Percentiles rank a stretch among this genome's conserved stretches.
These are phyloP conservation scores for Cinchona pubescens DNA, from an alignment of 257 asterid species.

Conservation along the genomic window DNA sequence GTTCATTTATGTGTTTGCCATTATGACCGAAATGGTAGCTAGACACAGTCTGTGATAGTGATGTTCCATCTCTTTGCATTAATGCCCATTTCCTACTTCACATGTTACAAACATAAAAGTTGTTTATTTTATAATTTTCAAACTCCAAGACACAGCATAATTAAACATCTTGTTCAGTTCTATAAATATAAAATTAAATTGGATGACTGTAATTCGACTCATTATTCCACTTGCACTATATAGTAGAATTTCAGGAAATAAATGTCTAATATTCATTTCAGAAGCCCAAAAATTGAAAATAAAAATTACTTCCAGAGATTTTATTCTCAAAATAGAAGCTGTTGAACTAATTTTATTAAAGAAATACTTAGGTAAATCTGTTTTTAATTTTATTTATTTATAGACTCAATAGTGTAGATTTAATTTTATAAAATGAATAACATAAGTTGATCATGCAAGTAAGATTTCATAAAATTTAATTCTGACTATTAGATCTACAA, in stretches of 20 bases:
- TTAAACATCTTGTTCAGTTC: neutral
- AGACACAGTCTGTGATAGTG: neutral
- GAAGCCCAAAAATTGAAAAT: neutral
- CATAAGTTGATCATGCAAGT: too few relatives aligned
- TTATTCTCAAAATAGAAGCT: neutral
- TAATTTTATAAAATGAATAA: too few relatives aligned
- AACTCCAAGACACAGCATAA: too few relatives aligned
- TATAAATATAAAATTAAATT: neutral
- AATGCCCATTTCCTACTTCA: neutral
- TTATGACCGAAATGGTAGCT: constrained; percentile 5
- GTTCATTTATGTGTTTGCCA: neutral
- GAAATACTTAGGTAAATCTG: too few relatives aligned
- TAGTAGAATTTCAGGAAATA: neutral
- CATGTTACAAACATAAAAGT: neutral
- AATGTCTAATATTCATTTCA: neutral
- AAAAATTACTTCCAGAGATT: neutral
- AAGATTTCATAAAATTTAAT: too few relatives aligned
- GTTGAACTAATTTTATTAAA: neutral
- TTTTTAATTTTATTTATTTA: too few relatives aligned
- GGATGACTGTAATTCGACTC: too few relatives aligned
- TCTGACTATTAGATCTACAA: too few relatives aligned
- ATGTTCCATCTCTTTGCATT: constrained; percentile 1
- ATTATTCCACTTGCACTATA: neutral
- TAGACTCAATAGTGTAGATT: too few relatives aligned
- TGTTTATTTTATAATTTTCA: too few relatives aligned